Conservation (phyloP, 495 filamentous ascomycete species). For the Hapsidospora chrysogenum region DNA sequence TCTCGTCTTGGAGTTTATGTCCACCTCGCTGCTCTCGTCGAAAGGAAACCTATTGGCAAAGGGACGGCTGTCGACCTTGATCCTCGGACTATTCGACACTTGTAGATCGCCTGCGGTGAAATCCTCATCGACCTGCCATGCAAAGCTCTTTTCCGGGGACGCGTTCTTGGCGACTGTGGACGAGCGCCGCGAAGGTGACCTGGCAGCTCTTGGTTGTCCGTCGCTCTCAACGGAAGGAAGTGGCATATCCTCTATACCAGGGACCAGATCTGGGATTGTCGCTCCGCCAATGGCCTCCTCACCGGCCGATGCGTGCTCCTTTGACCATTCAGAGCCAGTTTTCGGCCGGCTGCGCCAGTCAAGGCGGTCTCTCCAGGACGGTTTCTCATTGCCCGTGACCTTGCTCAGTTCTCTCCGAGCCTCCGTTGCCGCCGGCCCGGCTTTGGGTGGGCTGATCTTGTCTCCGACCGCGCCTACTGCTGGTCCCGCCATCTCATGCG, state of each 20-base stretch:
- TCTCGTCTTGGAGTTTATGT: background rate
- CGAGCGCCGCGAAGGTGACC: conserved; percentile 15
- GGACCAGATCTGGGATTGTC: background rate
- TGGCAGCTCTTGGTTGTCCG: too few species aligned
- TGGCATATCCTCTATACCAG: conserved; percentile 15
- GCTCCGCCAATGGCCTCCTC: background rate
- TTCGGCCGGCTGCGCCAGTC: background rate
- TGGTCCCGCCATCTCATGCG: too few species aligned
- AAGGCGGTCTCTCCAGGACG: too few species aligned
- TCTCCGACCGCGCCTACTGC: conserved; percentile 9
- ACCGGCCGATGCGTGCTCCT: conserved; percentile 3
- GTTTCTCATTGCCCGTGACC: too few species aligned
- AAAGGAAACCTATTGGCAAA: conserved; percentile 1
- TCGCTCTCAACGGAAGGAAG: conserved; percentile 30
- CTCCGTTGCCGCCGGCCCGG: too few species aligned
- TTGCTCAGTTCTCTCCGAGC: too few species aligned
- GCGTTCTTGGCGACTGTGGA: conserved; percentile 13
- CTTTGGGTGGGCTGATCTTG: too few species aligned
- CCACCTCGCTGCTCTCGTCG: background rate
- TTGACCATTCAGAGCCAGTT: too few species aligned
- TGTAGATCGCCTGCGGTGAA: conserved; percentile 49
- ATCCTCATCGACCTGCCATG: conserved; percentile 42
- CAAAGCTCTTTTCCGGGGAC: conserved; percentile 30
- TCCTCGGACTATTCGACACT: conserved; percentile 41
- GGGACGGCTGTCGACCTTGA: conserved; percentile 16